These are phyloP conservation scores for Plasmodium sp. DNA, from an alignment of 169 alveolate species.

Conservation along the genomic window DNA sequence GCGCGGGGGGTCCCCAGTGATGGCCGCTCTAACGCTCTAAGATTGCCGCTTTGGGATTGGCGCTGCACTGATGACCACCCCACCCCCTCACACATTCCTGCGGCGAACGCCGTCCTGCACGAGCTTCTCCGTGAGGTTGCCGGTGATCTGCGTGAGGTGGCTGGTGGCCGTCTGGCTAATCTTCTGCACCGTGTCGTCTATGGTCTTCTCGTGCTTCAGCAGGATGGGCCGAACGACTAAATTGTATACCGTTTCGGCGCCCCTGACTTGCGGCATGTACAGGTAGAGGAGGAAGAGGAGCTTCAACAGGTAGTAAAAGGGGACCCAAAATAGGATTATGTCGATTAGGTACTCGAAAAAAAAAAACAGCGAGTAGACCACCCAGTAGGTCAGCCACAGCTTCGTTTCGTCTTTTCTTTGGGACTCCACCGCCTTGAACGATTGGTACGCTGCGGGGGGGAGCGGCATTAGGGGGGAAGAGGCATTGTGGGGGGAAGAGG, in stretches of 20 bases:
- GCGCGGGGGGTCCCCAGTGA: too few species aligned
- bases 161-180: constrained; percentile 75
- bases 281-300: constrained; percentile 89
- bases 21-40: not conserved
- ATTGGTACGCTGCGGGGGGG: constrained; percentile 80
- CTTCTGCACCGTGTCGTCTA: constrained; percentile 77
- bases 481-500: not conserved
- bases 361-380: constrained; percentile 88
- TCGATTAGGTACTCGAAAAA: constrained; percentile 89
- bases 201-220: constrained; percentile 77
- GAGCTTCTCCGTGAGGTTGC: constrained; percentile 39
- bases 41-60: too few species aligned
- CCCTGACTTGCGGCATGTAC: constrained; percentile 86
- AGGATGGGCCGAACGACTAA: constrained; percentile 78
- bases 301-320: constrained; percentile 91
- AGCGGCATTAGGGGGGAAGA: not conserved
- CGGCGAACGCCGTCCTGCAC: constrained; percentile 46
- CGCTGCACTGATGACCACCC: not conserved
- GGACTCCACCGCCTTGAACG: constrained; percentile 90
- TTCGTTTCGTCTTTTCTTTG: constrained; percentile 89
- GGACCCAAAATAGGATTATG: constrained; percentile 90
- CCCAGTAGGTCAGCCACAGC: constrained; percentile 95
- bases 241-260: constrained; percentile 80
- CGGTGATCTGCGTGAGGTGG: constrained; percentile 58
- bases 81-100: not conserved